Conservation (phyloP, 1,139 yeast genomes). For the Pichia sp. region DNA sequence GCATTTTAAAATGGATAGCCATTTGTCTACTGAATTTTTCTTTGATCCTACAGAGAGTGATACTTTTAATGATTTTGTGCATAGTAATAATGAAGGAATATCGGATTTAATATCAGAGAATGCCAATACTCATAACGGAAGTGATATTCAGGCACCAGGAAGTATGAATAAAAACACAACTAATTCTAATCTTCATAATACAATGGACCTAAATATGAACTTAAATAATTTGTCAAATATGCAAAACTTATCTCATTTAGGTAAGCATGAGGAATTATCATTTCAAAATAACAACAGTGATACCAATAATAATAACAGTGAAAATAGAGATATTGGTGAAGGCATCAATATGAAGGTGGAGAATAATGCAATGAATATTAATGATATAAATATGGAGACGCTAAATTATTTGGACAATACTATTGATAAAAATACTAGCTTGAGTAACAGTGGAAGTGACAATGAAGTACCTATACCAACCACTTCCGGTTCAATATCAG, state of each 20-base stretch:
- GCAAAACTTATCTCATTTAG: too few species aligned
- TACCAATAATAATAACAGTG: background rate
- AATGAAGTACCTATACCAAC: slow-evolving; percentile 1
- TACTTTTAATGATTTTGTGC: slow-evolving; percentile 3
- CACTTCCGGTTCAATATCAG: background rate
- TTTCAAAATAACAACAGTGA: background rate
- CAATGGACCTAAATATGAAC: too few species aligned
- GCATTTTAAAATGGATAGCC: slow-evolving; percentile 5
- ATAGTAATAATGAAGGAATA: background rate
- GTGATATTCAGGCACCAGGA: too few species aligned
- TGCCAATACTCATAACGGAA: background rate
- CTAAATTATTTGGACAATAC: background rate
- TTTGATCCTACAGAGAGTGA: slow-evolving; percentile 4
- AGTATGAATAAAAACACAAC: too few species aligned
- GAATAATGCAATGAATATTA: background rate
- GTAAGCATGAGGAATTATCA: too few species aligned
- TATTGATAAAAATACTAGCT: background rate
- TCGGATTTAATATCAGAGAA: background rate
- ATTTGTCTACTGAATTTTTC: slow-evolving; percentile 1
- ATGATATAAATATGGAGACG: background rate
- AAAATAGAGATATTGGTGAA: slow-evolving; percentile 1
- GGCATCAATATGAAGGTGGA: background rate
- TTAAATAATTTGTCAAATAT: too few species aligned
- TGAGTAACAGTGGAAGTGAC: background rate
- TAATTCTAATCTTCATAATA: too few species aligned